Evolutionary conservation across 2,329 filamentous ascomycete genomes (phyloP).

Genomic region (Cadophora malorum): DNA sequence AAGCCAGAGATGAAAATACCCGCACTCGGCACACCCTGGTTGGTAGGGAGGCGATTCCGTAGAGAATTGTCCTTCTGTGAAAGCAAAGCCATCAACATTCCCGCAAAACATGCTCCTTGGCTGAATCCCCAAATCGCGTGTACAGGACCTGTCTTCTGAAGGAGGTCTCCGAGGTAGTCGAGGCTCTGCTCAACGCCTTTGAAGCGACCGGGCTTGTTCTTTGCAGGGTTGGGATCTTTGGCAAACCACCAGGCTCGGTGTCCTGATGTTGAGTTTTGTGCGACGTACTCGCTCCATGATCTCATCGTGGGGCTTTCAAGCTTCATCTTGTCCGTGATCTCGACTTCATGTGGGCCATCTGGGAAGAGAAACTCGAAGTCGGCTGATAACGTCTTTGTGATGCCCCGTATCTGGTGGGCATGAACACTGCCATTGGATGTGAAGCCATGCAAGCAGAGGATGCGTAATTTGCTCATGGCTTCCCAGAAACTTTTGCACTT

Average conservation of each 20-base stretch:
- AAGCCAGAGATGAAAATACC: constrained; percentile 33
- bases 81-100: constrained; percentile 30
- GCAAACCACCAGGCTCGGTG: constrained; percentile 35
- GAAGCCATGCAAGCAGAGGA: constrained; percentile 35
- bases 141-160: constrained; percentile 23
- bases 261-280: constrained; percentile 26
- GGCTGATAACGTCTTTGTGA: constrained; percentile 25
- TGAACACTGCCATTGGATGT: constrained; percentile 32
- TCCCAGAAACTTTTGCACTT: no score
- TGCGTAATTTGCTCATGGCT: constrained; percentile 28
- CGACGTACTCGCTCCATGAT: constrained; percentile 28
- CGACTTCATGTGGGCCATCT: constrained; percentile 27
- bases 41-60: constrained; percentile 19
- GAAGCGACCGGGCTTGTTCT: constrained; percentile 20
- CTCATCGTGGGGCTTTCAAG: constrained; percentile 15
- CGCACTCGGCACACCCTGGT: constrained; percentile 19
- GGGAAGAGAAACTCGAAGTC: constrained; percentile 34
- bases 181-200: constrained; percentile 31
- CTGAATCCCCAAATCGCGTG: constrained; percentile 33
- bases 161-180: constrained; percentile 25
- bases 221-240: constrained; percentile 24
- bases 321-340: constrained; percentile 16
- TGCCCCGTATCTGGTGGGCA: constrained; percentile 22
- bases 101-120: constrained; percentile 31
- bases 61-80: constrained; percentile 25